A percentile compares a stretch with the other conserved stretches of the same genome.
phyloP scores from a whole-genome alignment of 2,329 filamentous ascomycete species.

The Xylaria sp. region DNA sequence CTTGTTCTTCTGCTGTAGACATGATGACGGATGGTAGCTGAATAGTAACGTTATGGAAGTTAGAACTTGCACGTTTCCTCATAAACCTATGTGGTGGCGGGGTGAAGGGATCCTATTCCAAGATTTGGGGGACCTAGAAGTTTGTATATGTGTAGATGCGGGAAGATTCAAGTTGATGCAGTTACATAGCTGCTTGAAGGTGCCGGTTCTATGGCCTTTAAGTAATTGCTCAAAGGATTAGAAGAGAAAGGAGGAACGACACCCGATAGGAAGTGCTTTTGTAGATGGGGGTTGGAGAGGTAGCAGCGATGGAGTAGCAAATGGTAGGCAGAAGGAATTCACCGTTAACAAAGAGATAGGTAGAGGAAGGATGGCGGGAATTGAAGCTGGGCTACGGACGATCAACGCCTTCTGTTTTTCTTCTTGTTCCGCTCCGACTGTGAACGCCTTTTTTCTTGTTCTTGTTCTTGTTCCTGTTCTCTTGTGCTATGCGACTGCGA shows the following conservation, averaged over 20 bases:
- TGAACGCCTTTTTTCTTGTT: conserved; percentile 10
- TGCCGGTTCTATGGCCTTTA: neutral
- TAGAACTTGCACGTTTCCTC: conserved; percentile 19
- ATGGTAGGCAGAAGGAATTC: conserved; percentile 25
- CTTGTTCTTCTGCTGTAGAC: conserved; percentile 58
- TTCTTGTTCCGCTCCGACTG: conserved; percentile 3
- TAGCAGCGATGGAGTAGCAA: neutral
- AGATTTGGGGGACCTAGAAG: neutral
- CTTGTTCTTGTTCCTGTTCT: conserved; percentile 4
- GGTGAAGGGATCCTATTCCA: neutral
- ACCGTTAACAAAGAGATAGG: conserved; percentile 30
- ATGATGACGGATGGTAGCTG: conserved; percentile 40
- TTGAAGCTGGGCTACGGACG: conserved; percentile 8
- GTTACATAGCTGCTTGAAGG: conserved; percentile 1
- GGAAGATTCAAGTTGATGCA: neutral
- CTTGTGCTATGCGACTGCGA: conserved; percentile 14
- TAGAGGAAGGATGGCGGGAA: conserved; percentile 11
- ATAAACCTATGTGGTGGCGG: conserved; percentile 7
- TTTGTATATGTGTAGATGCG: conserved; percentile 10
- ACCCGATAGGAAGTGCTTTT: conserved; percentile 9
- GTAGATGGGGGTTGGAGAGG: neutral
- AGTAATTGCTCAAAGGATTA: conserved; percentile 17
- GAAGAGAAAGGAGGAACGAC: conserved; percentile 1
- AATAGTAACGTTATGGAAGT: conserved; percentile 34
- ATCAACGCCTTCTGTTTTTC: conserved; percentile 7